These are phyloP conservation scores for Thermomucor indicae-seudaticae DNA, from an alignment of 371 early-diverging fungal species.

Conservation along the genomic window DNA sequence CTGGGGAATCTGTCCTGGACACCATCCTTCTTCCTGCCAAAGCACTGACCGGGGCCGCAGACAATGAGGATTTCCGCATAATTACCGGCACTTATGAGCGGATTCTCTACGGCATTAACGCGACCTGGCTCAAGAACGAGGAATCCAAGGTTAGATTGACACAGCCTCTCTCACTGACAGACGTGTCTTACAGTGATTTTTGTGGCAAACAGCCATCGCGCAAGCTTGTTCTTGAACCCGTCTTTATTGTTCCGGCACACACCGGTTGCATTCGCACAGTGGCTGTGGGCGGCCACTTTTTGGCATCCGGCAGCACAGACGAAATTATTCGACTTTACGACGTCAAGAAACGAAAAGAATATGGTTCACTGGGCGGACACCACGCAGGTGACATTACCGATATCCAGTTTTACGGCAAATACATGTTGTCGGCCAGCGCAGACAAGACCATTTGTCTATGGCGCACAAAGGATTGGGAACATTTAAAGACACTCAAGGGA, in stretches of 20 bases:
- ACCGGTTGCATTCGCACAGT: constrained; percentile 88
- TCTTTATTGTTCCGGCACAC: constrained; percentile 95
- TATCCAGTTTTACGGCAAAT: constrained; percentile 77
- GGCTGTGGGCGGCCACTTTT: constrained; percentile 67
- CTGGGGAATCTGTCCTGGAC: constrained; percentile 7
- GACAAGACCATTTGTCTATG: constrained; percentile 87
- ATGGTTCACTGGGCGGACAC: constrained; percentile 84
- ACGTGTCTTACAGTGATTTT: background rate
- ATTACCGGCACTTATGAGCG: constrained; percentile 94
- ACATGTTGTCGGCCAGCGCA: constrained; percentile 86
- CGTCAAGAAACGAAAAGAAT: constrained; percentile 80
- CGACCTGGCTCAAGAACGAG: constrained; percentile 32
- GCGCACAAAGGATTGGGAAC: constrained; percentile 95
- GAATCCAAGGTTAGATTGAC: background rate
- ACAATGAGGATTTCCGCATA: constrained; percentile 61
- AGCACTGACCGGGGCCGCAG: constrained; percentile 2
- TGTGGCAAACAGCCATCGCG: too few relatives aligned
- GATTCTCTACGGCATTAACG: constrained; percentile 89
- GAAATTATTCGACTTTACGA: constrained; percentile 92
- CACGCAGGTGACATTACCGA: constrained; percentile 87
- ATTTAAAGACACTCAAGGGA: constrained; percentile 84
- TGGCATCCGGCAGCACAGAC: constrained; percentile 96
- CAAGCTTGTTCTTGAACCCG: constrained; percentile 51
- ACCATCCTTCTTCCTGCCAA: constrained; percentile 9
- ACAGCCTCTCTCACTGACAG: background rate